These are phyloP conservation scores for Porphyra umbilicalis DNA, from an alignment of 31 red algal genomes.

Conservation along the genomic window DNA sequence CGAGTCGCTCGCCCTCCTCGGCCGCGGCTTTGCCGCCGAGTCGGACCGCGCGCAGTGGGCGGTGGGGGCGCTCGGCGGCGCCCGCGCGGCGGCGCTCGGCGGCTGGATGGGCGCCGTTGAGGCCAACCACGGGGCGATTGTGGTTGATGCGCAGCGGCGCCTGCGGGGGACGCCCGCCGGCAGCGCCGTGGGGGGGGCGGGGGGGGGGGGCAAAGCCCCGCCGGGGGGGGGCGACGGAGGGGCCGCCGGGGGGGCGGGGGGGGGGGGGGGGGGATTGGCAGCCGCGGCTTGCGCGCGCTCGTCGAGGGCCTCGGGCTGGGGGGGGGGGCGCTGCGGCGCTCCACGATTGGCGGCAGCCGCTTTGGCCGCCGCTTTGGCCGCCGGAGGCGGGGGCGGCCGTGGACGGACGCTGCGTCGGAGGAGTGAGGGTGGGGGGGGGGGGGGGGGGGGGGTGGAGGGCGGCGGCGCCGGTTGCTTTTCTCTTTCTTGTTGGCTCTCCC, in stretches of 20 bases:
- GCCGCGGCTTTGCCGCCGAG: background rate
- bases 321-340: background rate
- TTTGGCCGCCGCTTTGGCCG: too few relatives aligned
- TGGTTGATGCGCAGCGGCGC: background rate
- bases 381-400: background rate
- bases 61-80: background rate
- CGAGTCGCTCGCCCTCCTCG: background rate
- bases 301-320: background rate
- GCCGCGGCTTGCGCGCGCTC: background rate
- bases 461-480: too few relatives aligned
- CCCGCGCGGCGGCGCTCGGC: background rate
- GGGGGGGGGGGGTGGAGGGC: too few relatives aligned
- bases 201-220: background rate
- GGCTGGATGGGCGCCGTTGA: background rate
- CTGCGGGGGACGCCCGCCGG: background rate
- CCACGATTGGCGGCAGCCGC: background rate
- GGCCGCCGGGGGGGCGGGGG: background rate
- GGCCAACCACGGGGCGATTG: background rate
- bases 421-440: too few relatives aligned
- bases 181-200: background rate
- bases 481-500: too few relatives aligned
- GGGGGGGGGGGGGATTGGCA: background rate
- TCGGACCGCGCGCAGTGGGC: background rate
- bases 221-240: background rate
- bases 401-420: background rate